A percentile compares a stretch with the other conserved stretches of the same genome.
Evolutionary conservation across 306 rosid genomes (phyloP).

Genomic region (Vigna hirtella): DNA sequence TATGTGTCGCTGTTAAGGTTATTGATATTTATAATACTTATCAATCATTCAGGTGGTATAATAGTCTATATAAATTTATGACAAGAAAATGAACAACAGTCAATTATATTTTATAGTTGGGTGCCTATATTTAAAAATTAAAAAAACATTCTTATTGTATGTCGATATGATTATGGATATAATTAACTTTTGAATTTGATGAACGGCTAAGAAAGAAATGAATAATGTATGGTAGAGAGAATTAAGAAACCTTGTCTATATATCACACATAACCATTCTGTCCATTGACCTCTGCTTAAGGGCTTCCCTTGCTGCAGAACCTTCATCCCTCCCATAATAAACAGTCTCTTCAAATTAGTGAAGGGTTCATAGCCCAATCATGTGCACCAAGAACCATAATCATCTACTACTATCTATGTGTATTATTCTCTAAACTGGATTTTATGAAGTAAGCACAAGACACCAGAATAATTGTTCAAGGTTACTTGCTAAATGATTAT

Average conservation of each 20-base stretch:
- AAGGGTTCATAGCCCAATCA: slow-evolving; percentile 32
- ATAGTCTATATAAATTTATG: background rate
- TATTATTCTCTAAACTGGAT: background rate
- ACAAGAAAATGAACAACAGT: background rate
- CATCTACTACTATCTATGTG: background rate
- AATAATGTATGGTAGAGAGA: background rate
- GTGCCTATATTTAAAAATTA: background rate
- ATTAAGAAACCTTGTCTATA: slow-evolving; percentile 81
- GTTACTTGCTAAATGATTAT: background rate
- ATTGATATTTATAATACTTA: no score
- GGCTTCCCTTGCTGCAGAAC: slow-evolving; percentile 94
- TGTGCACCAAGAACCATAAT: slow-evolving; percentile 15
- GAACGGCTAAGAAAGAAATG: slow-evolving; percentile 17
- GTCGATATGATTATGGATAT: background rate
- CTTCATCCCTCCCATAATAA: slow-evolving; percentile 99
- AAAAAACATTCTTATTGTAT: background rate
- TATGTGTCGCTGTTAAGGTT: no score
- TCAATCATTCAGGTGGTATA: background rate
- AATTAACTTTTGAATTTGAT: slow-evolving; percentile 27
- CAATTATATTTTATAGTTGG: background rate
- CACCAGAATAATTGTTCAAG: background rate
- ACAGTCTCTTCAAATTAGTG: slow-evolving; percentile 51
- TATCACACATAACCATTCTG: slow-evolving; percentile 85
- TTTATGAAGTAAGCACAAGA: background rate
- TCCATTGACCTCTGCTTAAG: slow-evolving; percentile 82